Evolutionary conservation across 495 filamentous ascomycete genomes (phyloP).

Genomic region (Astrothelium subdiscretum): DNA sequence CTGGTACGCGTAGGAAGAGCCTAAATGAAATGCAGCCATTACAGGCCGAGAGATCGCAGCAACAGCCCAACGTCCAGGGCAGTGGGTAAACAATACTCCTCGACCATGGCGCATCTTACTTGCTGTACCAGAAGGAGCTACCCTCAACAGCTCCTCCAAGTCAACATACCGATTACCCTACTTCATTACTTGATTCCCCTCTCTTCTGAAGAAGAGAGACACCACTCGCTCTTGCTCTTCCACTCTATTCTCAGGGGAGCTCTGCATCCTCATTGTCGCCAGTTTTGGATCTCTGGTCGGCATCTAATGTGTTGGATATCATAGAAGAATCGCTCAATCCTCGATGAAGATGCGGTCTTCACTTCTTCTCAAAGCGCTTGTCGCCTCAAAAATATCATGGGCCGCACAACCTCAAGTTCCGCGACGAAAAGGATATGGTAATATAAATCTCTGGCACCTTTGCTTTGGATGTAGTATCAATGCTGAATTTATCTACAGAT

Average conservation of each 20-base stretch:
- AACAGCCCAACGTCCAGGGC: background rate
- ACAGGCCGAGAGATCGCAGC: background rate
- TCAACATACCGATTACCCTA: background rate
- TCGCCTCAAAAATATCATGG: background rate
- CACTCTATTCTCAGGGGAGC: background rate
- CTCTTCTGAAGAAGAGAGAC: background rate
- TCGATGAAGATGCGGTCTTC: background rate
- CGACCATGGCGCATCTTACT: background rate
- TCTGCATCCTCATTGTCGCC: background rate
- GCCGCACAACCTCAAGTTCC: background rate
- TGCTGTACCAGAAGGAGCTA: background rate
- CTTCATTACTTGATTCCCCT: background rate
- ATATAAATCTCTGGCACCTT: no score
- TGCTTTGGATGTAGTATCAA: no score
- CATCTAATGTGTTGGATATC: background rate
- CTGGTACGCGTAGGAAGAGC: no score
- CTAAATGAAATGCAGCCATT: background rate
- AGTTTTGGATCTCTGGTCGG: background rate
- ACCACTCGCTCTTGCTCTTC: background rate
- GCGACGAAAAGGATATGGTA: background rate
- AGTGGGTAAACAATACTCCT: background rate
- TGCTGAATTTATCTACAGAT: background rate
- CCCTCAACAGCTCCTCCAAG: background rate
- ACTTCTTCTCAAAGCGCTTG: background rate
- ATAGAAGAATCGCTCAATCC: background rate